phyloP scores from a whole-genome alignment of 2,329 filamentous ascomycete species.

The Mariannaea sp. region DNA sequence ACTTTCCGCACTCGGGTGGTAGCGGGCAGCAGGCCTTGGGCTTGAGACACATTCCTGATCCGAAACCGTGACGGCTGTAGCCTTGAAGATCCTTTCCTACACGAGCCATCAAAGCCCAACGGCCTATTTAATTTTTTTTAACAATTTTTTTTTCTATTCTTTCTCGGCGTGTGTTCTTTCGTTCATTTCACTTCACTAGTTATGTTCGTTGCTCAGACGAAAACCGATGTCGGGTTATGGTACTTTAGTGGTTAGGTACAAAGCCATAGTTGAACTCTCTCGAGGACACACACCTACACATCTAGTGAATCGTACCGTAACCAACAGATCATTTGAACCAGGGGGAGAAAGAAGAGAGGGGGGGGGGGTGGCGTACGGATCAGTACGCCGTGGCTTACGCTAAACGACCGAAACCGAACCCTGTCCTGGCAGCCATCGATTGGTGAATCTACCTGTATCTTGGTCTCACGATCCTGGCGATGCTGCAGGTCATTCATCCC shows the following conservation, averaged over 20 bases:
- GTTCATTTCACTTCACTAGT: too few relatives aligned
- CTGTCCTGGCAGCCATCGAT: slow-evolving; percentile 11
- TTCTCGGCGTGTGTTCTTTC: too few relatives aligned
- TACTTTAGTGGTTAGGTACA: too few relatives aligned
- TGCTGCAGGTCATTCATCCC: slow-evolving; percentile 20
- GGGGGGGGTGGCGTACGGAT: too few relatives aligned
- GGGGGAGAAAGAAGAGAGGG: not conserved
- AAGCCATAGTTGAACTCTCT: too few relatives aligned
- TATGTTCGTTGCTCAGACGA: too few relatives aligned
- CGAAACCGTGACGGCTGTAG: not conserved
- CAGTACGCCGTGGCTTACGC: not conserved
- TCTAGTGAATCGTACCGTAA: too few relatives aligned
- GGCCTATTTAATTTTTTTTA: too few relatives aligned
- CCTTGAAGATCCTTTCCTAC: not conserved
- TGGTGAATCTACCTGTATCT: slow-evolving; percentile 17
- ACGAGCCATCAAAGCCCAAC: too few relatives aligned
- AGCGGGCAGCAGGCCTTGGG: not conserved
- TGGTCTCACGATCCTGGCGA: slow-evolving; percentile 13
- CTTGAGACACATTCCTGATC: not conserved
- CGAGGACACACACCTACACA: too few relatives aligned
- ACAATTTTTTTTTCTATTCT: too few relatives aligned
- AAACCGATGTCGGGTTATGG: too few relatives aligned
- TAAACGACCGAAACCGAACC: slow-evolving; percentile 11
- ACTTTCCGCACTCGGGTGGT: not conserved
- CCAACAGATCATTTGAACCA: not conserved